phyloP scores from a whole-genome alignment of 2,329 filamentous ascomycete species.

The Penicillium italicum region DNA sequence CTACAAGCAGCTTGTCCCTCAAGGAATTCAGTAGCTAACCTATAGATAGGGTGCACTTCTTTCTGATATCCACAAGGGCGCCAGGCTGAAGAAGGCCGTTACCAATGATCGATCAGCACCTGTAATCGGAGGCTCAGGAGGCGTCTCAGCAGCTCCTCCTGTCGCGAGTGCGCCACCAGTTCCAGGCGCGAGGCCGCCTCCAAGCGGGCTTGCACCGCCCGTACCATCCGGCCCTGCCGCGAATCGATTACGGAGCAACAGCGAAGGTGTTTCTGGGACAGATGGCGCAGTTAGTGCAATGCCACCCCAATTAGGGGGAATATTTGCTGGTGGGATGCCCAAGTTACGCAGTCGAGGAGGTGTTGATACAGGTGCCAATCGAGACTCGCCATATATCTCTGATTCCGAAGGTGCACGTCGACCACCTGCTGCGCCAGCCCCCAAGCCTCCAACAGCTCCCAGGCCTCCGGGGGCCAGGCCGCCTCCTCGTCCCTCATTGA shows the following conservation, averaged over 20 bases:
- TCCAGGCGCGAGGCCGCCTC: conserved; percentile 48
- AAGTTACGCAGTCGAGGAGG: conserved; percentile 88
- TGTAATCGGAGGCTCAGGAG: conserved; percentile 55
- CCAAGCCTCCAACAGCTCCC: conserved; percentile 52
- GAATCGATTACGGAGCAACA: conserved; percentile 76
- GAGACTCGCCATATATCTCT: conserved; percentile 70
- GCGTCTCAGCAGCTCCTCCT: conserved; percentile 57
- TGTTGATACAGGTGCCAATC: conserved; percentile 69
- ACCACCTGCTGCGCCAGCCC: conserved; percentile 51
- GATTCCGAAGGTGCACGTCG: conserved; percentile 65
- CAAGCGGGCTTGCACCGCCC: conserved; percentile 30
- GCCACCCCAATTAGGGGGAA: conserved; percentile 71
- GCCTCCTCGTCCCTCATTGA: conserved; percentile 48
- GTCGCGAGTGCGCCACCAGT: conserved; percentile 76
- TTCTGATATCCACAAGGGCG: conserved; percentile 81
- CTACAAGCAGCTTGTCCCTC: not conserved
- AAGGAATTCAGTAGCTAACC: conserved; percentile 15
- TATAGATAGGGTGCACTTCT: conserved; percentile 71
- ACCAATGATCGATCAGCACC: conserved; percentile 93
- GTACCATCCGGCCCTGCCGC: conserved; percentile 50
- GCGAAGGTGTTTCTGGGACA: conserved; percentile 53
- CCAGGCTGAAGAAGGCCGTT: conserved; percentile 74
- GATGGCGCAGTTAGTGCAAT: conserved; percentile 50
- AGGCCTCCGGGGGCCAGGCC: conserved; percentile 54
- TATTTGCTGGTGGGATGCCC: conserved; percentile 93